Evolutionary conservation across 257 asterid species (phyloP), one percentile per base, ranked within the genome.

Genomic region (Verbena officinalis): DNA sequence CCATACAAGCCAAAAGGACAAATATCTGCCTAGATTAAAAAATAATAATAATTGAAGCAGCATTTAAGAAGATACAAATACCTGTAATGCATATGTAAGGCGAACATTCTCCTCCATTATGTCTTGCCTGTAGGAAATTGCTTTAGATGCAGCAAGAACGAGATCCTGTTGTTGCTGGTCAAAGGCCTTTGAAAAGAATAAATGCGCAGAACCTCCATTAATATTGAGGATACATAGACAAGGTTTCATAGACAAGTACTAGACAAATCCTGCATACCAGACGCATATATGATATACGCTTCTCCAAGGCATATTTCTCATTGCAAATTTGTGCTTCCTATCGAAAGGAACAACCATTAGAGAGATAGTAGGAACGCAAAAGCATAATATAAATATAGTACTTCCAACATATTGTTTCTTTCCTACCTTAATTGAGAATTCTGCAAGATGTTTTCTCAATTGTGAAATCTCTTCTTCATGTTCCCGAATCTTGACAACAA

Each of bases 161-260:
- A 94, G 96, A 83, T 94, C 99, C 75, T 90, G 96, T 50, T 94
- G 97, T 80, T 94, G 99, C 78, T 90, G 97, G 79, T 94, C 97
- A 72, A 94, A 94, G 75, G 95, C 97, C 98, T 92, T 67, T 3
- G 64, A 58, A 64, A 38, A 65, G 66, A 52, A 64, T 54, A 65
- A 55, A 57, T 40, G 69, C 51, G 64, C 59, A 34, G 54, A 45
- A 51, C 23, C 30, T 51, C 14, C 55, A 69, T 67, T 59, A 71
- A 59, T 30, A 59, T 77, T 59, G 58, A 61, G 66, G 72, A 62
- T 21, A 62, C 14, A 23, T 9, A 42, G 11, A 23, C 12, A 55
- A 44, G 69, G 62, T 27, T 54, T 59, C 61, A 50, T 48, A 67
- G 14, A 57, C 33, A 46, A 71, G 49, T 40, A 38, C 31, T 44